These are phyloP conservation scores for Sclerotinia subarctica DNA, from an alignment of 2,329 filamentous ascomycete species.

Conservation along the genomic window DNA sequence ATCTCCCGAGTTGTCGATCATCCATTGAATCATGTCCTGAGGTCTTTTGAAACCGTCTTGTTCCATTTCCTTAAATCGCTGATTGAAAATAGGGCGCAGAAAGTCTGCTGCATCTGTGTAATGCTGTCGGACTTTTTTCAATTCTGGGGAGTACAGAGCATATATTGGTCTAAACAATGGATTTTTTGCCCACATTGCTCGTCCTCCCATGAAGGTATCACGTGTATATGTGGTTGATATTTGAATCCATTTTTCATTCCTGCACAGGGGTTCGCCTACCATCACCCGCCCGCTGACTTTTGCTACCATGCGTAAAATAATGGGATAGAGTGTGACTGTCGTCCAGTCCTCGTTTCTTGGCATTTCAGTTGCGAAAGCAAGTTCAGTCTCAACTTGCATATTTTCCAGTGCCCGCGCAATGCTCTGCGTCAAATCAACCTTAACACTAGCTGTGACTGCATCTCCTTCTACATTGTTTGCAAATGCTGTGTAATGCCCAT, in stretches of 20 bases:
- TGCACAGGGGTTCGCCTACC: conserved; percentile 30
- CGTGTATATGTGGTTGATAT: conserved; percentile 27
- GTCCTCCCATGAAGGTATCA: conserved; percentile 14
- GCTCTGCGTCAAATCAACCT: conserved; percentile 31
- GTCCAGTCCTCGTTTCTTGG: conserved; percentile 36
- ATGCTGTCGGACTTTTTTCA: conserved; percentile 7
- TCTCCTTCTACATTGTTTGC: conserved; percentile 9
- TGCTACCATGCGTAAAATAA: conserved; percentile 42
- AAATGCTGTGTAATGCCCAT: conserved; percentile 14
- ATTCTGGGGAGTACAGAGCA: conserved; percentile 9
- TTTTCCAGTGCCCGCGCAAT: conserved; percentile 27
- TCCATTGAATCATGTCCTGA: conserved; percentile 14
- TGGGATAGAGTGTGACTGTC: conserved; percentile 32
- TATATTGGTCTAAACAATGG: conserved; percentile 4
- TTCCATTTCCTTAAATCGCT: conserved; percentile 4
- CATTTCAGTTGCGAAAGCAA: conserved; percentile 27
- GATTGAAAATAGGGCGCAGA: conserved; percentile 2
- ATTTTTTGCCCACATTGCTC: conserved; percentile 2
- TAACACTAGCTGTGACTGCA: conserved; percentile 21
- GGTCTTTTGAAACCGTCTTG: neutral
- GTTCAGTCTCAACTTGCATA: conserved; percentile 31
- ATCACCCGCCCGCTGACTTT: conserved; percentile 39
- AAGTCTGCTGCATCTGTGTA: conserved; percentile 5
- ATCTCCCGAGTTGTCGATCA: conserved; percentile 12
- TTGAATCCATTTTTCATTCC: conserved; percentile 33